Evolutionary conservation across 495 filamentous ascomycete genomes (phyloP).

Genomic region (Thozetella sp.): DNA sequence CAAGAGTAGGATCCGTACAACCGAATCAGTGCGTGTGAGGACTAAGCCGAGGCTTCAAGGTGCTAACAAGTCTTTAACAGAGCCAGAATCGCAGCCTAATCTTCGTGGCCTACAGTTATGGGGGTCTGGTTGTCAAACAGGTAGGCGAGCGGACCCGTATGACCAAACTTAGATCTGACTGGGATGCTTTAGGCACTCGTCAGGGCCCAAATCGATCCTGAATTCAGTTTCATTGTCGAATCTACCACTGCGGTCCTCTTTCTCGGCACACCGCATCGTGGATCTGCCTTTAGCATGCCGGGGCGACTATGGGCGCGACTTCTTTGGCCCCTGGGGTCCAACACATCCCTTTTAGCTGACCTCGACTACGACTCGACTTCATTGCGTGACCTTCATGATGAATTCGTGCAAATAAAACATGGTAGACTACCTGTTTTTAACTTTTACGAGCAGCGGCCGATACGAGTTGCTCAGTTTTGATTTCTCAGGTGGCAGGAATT

Average conservation of each 20-base stretch:
- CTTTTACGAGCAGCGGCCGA: conserved; percentile 11
- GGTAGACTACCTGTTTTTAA: conserved; percentile 9
- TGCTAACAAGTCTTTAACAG: conserved; percentile 9
- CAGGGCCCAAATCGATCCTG: conserved; percentile 10
- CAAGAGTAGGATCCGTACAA: background rate
- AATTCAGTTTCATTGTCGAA: conserved; percentile 10
- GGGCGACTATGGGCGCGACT: conserved; percentile 11
- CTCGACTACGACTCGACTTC: conserved; percentile 17
- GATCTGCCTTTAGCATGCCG: conserved; percentile 16
- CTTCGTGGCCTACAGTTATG: conserved; percentile 19
- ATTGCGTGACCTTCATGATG: conserved; percentile 15
- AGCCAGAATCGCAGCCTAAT: conserved; percentile 15
- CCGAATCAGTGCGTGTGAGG: conserved; percentile 4
- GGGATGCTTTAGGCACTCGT: conserved; percentile 16
- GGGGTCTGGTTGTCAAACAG: conserved; percentile 21
- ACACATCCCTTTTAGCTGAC: conserved; percentile 15
- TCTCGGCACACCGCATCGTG: conserved; percentile 22
- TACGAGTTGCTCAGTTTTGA: conserved; percentile 5
- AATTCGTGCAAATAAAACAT: conserved; percentile 2
- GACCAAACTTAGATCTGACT: background rate
- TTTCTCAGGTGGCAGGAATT: conserved; percentile 8
- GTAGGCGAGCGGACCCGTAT: conserved; percentile 8
- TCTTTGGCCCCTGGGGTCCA: conserved; percentile 16
- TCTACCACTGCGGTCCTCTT: conserved; percentile 20
- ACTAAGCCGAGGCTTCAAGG: background rate